Evolutionary conservation across 2,329 filamentous ascomycete genomes (phyloP), one percentile per base, ranked within the genome.

Genomic region (Ophiostoma sp.): DNA sequence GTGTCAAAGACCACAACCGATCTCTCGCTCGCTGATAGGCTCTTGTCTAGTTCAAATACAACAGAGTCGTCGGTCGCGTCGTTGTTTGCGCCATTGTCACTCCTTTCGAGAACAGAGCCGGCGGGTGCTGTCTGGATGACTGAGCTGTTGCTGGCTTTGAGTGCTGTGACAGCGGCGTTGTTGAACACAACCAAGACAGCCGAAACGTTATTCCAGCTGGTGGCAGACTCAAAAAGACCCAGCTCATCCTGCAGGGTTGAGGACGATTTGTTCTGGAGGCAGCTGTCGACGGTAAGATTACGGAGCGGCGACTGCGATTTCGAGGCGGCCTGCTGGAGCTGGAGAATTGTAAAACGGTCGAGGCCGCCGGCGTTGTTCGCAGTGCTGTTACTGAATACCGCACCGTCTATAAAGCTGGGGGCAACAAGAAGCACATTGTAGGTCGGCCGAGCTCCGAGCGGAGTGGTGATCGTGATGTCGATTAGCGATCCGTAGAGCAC

Each of bases 341-440:
- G 57, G 10, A 78, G 73, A 41, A 82, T 76, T 27, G 81, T 78
- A 57, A 76, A 60, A 4, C 77, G 75, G 57, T 75, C 76, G 27
- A 82, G 76, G 31, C 74, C 74, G 23, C 74, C 80, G n/a, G 73
- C 74, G 72, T 81, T 81, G 72, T 74, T 77, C 8, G 75, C 70
- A 3, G 77, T 75, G 39, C 74, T 74, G 71, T 79, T 79, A 75
- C 75, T 78, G 71, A 82, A 81, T 36, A 76, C 73, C n/a, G 78
- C 77, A 31, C 80, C 79, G 27, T 73, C 73, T 64, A 79, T 70
- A 72, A 82, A 82, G 48, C 76, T 75, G 48, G 76, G 74, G 65
- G 77, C 76, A 68, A 81, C 79, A 67, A 80, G 75, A 60, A 80
- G 73, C 27, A 80, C 72, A 60, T 77, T 76, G 70, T 77, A 76